phyloP scores from a whole-genome alignment of 805 yeast species.

The Yarrowia deformans region DNA sequence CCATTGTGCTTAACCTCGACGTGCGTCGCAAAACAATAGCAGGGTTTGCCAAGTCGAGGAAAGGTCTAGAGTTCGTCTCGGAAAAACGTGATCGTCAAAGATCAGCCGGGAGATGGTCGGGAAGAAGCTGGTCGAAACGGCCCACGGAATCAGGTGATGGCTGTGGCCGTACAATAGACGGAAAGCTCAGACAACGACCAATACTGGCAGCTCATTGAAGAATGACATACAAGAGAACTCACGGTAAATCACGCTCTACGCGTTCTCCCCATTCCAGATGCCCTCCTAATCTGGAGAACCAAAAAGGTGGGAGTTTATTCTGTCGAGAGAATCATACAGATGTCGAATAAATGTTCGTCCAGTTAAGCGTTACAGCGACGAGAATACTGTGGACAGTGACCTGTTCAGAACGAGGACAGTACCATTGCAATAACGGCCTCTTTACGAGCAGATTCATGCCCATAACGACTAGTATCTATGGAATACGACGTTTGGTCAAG shows the following conservation, averaged over 20 bases:
- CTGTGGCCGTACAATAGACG: too few species aligned
- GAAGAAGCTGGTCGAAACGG: neutral
- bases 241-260: neutral
- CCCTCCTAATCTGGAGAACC: constrained; percentile 9
- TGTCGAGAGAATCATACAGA: neutral
- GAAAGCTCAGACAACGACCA: too few species aligned
- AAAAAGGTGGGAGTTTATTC: neutral
- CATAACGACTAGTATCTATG: neutral
- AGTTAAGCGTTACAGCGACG: neutral
- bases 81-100: constrained; percentile 30
- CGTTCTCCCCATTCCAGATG: constrained; percentile 12
- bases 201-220: too few species aligned
- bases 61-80: neutral
- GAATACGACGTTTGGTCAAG: too few species aligned
- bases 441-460: neutral
- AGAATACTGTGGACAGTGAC: neutral
- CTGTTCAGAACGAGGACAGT: neutral
- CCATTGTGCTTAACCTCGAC: neutral
- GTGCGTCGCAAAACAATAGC: neutral
- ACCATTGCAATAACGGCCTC: neutral
- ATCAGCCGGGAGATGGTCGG: constrained; percentile 17
- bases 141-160: neutral
- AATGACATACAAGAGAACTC: neutral
- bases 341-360: neutral
- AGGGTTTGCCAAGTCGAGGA: neutral